These are phyloP conservation scores for Penicillium verrucosum DNA, from an alignment of 2,329 filamentous ascomycete species.

Conservation along the genomic window DNA sequence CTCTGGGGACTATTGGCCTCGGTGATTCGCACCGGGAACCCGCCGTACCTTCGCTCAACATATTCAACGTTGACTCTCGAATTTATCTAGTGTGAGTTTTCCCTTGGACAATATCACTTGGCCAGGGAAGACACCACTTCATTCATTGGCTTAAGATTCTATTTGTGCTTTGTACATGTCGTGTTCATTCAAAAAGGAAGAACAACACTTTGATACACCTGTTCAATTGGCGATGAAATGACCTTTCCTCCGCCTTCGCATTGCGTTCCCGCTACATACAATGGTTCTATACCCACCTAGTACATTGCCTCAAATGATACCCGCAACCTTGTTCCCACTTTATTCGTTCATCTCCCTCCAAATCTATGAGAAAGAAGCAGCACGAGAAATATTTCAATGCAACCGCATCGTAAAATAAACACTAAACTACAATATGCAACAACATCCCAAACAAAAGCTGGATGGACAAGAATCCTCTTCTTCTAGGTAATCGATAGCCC, in stretches of 20 bases:
- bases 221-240: neutral
- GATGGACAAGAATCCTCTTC: neutral
- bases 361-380: neutral
- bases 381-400: neutral
- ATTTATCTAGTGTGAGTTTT: neutral
- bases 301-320: neutral
- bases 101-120: neutral
- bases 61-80: neutral
- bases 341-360: neutral
- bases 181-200: neutral
- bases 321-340: neutral
- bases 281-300: neutral
- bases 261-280: neutral
- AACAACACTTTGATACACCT: neutral
- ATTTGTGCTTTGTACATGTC: neutral
- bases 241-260: neutral
- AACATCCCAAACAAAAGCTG: neutral
- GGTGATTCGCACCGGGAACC: neutral
- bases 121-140: neutral
- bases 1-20: neutral
- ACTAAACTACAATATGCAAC: constrained; percentile 5
- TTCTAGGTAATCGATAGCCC: constrained; percentile 1
- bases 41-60: neutral
- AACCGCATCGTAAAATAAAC: constrained; percentile 1
- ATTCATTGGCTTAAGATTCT: neutral